phyloP scores from a whole-genome alignment of 257 asterid species.

The Salvia rosmarinus region DNA sequence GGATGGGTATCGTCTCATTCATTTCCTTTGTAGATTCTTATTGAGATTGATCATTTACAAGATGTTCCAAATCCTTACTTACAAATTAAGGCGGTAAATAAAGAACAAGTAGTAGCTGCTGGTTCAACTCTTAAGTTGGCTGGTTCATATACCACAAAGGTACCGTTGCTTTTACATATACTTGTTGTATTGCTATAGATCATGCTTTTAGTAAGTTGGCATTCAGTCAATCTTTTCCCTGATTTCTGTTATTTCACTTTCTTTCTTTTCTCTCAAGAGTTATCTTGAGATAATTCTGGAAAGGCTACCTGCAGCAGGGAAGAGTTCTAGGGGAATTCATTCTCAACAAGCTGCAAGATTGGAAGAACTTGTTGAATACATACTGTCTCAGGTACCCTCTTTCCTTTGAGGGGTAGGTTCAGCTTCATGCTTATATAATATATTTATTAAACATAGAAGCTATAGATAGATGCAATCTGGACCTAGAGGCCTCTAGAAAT shows the following conservation, averaged over 20 bases:
- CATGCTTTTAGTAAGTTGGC: not conserved
- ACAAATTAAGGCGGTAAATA: constrained; percentile 90
- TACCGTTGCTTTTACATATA: constrained; percentile 29
- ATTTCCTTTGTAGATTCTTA: constrained; percentile 63
- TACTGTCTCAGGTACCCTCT: constrained; percentile 74
- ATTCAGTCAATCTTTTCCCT: not conserved
- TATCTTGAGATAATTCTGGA: constrained; percentile 87
- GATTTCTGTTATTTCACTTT: constrained; percentile 27
- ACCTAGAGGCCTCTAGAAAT: not conserved
- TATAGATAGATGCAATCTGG: not conserved
- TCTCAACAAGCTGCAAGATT: constrained; percentile 86
- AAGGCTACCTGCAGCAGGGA: constrained; percentile 62
- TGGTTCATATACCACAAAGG: constrained; percentile 98
- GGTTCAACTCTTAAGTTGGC: constrained; percentile 84
- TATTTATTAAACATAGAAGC: not conserved
- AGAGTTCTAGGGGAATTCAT: constrained; percentile 81
- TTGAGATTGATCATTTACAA: constrained; percentile 97
- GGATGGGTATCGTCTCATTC: constrained; percentile 12
- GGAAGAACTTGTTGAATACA: constrained; percentile 86
- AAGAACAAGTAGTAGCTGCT: constrained; percentile 82
- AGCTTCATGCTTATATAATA: not conserved
- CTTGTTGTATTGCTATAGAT: not conserved
- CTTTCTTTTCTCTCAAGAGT: constrained; percentile 64
- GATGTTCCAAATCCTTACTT: constrained; percentile 84
- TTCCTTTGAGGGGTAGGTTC: not conserved